Evolutionary conservation across 805 yeast genomes (phyloP), one percentile per base, ranked within the genome.

Genomic region (Hanseniaspora vineae): DNA sequence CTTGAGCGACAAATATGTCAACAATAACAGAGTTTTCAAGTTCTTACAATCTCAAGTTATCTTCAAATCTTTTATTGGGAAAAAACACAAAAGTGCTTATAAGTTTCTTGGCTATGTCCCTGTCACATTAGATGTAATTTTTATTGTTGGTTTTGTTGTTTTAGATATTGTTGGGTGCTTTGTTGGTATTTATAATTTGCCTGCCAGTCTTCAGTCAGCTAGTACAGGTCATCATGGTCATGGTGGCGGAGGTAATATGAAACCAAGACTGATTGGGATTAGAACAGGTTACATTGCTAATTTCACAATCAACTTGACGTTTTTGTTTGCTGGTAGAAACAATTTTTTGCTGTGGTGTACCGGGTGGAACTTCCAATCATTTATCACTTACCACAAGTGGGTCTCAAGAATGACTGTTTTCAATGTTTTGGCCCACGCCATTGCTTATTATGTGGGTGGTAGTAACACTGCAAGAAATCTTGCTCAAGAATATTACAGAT

Each of bases 311-410:
- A 85, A 85, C 1, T 59, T 71, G 5, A 56, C 77, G n/a, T 70
- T 75, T 47, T 64, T 81, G 48, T 78, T 82, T 60, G 83, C 84
- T 5, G 81, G 82, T 17, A 66, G 89, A 54, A 83, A 83, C 59
- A 83, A 80, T 56, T 73, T 84, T 40, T 65, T 83, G 56, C 71
- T 74, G 50, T 67, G 66, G 64, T 44, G 78, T 4, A 73, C 86
- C 1, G 84, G 86, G 3, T 73, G 84, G 72, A 61, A 76, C 1
- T 75, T 71, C 52, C 67, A 77, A 12, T 70, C 81, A 2, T 81
- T 84, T 62, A 65, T 77, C 54, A 61, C 69, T 15, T 73, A 73
- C 56, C 94, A 84, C 61, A 77, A 72, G 57, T 77, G 82, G 80
- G 58, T 71, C 39, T 80, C 80, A 1, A 63, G 80, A 51, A 61